Base-by-base conservation (phyloP, 2,329 filamentous ascomycete species). In the Apiospora pterosperma region DNA sequence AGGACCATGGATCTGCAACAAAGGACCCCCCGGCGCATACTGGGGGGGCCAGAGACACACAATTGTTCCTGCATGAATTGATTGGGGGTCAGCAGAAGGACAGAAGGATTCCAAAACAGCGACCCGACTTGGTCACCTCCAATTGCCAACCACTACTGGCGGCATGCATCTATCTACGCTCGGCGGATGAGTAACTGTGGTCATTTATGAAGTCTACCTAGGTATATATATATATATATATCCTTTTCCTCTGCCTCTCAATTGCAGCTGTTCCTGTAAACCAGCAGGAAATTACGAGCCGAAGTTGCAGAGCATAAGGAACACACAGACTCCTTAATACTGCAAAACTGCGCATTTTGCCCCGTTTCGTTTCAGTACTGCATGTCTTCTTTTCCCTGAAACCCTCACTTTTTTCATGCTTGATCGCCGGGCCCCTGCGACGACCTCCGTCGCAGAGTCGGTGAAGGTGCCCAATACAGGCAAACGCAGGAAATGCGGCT, bases 371-470 rank as follows among this genome's bases (percentile, higher is more conserved):
- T 39, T 64, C 63, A 62, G 16, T 36, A 34, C n/a, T 42, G 25
- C 31, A 39, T 44, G 41, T 31, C 34, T 61, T 48, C 23, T 59
- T 23, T 31, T 31, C 48, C 34, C 63, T 65, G 63, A 65, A 65
- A 65, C 63, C 42, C 52, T 36, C 59, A 62, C 16, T 34, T 31
- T 25, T 21, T 61, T 60, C 52, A 44, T 55, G 48, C 48, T 55
- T 55, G 48, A 55, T 55, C 48, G 28, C 48, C 52, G 6, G 59
- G 21, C 61, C 63, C 63, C 61, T 65, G 63, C 61, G 63, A 65
- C 63, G 38, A 38, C 21, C 36, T 16, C 28, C 34, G 63, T 65
- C 44, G 60, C 63, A 65, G 39, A 62, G 60, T 41, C 60, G 52
- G 41, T 52, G 31, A 58, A 52, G 63, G 55, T 28, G 28, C 48